These are phyloP conservation scores for Cicer bijugum DNA, from an alignment of 306 rosid species.

Conservation along the genomic window DNA sequence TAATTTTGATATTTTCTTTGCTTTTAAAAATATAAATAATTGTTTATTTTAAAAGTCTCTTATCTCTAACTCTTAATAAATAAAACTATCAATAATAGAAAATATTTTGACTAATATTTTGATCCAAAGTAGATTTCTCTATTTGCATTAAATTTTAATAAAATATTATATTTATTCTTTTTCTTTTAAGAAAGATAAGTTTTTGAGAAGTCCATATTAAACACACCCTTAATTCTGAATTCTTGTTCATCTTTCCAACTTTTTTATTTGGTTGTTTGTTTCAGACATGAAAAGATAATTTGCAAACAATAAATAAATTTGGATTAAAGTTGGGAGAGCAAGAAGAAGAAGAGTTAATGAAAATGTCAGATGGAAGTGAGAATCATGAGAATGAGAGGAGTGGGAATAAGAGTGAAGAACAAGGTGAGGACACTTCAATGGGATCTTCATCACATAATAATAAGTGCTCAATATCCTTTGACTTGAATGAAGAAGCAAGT, in stretches of 20 bases:
- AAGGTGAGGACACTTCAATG: conserved; percentile 45
- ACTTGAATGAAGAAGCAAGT: conserved; percentile 69
- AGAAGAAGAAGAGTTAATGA: not conserved
- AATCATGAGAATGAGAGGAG: conserved; percentile 31
- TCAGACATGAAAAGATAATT: conserved; percentile 40
- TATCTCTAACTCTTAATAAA: no score
- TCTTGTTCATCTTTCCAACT: conserved; percentile 13
- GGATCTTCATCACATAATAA: conserved; percentile 49
- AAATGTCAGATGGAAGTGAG: conserved; percentile 52
- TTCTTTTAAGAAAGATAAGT: no score
- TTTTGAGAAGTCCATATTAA: no score
- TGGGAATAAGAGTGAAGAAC: conserved; percentile 30
- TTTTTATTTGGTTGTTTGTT: conserved; percentile 31
- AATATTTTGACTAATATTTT: no score
- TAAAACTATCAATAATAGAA: no score
- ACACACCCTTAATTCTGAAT: not conserved
- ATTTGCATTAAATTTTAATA: no score
- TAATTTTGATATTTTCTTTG: no score
- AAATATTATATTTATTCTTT: no score
- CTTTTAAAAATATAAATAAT: no score
- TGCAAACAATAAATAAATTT: conserved; percentile 1
- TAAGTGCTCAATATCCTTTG: conserved; percentile 58
- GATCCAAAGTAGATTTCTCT: no score
- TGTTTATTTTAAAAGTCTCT: no score
- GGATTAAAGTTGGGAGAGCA: conserved; percentile 38